Evolutionary conservation across 371 early-diverging fungal genomes (phyloP), one percentile per base, ranked within the genome.

Genomic region (Rozella allomycis): DNA sequence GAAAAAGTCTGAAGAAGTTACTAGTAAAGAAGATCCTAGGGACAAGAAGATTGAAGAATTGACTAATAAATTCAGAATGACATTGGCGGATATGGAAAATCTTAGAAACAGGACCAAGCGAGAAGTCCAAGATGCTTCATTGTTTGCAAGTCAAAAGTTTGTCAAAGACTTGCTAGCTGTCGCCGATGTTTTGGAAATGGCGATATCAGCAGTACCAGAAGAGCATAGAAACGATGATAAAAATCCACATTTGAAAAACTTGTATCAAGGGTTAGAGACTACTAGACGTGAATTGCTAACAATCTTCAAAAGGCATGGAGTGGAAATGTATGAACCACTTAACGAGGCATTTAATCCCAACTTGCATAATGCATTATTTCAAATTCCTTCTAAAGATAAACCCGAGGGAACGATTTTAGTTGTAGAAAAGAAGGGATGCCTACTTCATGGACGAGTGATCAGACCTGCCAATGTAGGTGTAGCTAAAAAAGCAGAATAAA

Each of bases 381-480:
- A 91, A 54, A 77, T 74, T 1, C 77, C 86, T 9, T 60, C 78
- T 25, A 72, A 79, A 11, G 82, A 34, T 7, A 84, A 82, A 54
- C 78, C 78, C 35, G 69, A 81, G 5, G 88, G 86, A 19, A 72
- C 74, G 6, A 61, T 96, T 27, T 68, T 82, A 40, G 58, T 68
- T 27, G 85, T 87, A 8, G 70, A 74, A 46, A 96, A 91, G 69
- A 50, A 62, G 34, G 97, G 97, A 17, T 96, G 74, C 54, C 74
- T 55, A 42, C 45, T 96, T 34, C 74, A 85, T 46, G 87, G 77
- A 33, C 74, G 87, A 39, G 78, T 93, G 3, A 43, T 96, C 41
- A 61, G 97, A 44, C 83, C 90, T 30, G 86, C 94, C 30, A 82
- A 93, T 52, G 97, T 96, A 25, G 93, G 94, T 39, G 94, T 96